Evolutionary conservation across 768 basidiomycete species (phyloP).

Genomic region (Trametes villosa): DNA sequence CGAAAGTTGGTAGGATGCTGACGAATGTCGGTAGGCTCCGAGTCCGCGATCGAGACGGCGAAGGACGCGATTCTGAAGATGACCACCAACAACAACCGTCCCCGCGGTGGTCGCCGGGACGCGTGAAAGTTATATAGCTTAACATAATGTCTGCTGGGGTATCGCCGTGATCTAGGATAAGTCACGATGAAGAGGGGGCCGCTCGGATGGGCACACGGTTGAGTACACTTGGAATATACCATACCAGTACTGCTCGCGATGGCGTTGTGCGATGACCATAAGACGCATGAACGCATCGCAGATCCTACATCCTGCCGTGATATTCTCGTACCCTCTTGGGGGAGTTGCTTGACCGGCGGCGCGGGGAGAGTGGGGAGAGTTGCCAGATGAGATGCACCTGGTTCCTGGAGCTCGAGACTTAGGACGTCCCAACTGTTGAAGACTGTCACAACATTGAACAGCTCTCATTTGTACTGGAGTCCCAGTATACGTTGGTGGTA

Average conservation of each 20-base stretch:
- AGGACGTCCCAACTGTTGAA: too few relatives aligned
- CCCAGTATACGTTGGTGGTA: too few relatives aligned
- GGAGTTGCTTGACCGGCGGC: too few relatives aligned
- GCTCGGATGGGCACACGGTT: constrained; percentile 1
- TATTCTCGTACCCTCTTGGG: too few relatives aligned
- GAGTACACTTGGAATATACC: constrained; percentile 6
- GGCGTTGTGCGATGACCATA: too few relatives aligned
- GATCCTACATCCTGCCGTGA: too few relatives aligned
- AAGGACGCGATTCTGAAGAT: constrained; percentile 78
- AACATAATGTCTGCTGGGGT: constrained; percentile 6
- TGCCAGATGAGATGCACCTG: too few relatives aligned
- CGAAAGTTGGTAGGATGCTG: neutral
- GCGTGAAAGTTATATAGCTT: constrained; percentile 7
- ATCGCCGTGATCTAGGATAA: constrained; percentile 3
- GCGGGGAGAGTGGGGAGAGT: too few relatives aligned
- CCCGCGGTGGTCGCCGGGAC: constrained; percentile 28
- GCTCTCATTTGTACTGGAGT: too few relatives aligned
- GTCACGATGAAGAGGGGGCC: constrained; percentile 1
- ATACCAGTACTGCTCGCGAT: constrained; percentile 8
- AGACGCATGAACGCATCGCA: too few relatives aligned
- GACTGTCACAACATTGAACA: too few relatives aligned
- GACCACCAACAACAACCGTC: constrained; percentile 25
- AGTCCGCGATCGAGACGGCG: constrained; percentile 68
- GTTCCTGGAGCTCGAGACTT: too few relatives aligned
- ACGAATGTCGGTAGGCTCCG: constrained; percentile 54